Conservation (phyloP, 78 protist species). For the Dictyostelium firmibasis region DNA sequence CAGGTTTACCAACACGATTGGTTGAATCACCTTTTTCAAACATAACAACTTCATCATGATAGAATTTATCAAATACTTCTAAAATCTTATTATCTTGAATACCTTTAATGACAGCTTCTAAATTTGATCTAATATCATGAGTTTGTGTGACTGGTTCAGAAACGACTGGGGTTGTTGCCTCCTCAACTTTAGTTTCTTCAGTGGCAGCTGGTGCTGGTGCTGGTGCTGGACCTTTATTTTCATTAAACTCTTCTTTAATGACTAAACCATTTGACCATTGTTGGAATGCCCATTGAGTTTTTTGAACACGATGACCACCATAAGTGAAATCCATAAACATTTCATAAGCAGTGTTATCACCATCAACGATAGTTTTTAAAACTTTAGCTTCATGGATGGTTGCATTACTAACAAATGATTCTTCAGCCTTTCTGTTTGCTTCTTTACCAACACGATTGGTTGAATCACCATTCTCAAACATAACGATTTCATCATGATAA, state of each 20-base stretch:
- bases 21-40: constrained; percentile 18
- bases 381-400: background rate
- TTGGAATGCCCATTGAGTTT: constrained; percentile 33
- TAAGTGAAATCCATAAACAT: constrained; percentile 1
- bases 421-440: background rate
- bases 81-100: constrained; percentile 9
- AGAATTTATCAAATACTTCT: constrained; percentile 25
- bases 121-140: background rate
- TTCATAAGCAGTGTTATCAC: background rate
- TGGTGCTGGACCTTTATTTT: too few species aligned
- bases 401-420: background rate
- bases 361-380: background rate
- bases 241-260: background rate
- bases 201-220: background rate
- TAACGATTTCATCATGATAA: constrained; percentile 16
- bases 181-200: background rate
- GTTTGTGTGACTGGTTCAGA: background rate
- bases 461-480: constrained; percentile 18
- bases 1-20: background rate
- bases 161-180: background rate
- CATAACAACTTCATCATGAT: constrained; percentile 11
- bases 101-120: background rate
- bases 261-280: constrained; percentile 23
- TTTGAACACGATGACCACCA: background rate
- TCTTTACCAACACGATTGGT: constrained; percentile 2